Evolutionary conservation across 257 asterid species (phyloP).

Genomic region (Fraxinus americana): DNA sequence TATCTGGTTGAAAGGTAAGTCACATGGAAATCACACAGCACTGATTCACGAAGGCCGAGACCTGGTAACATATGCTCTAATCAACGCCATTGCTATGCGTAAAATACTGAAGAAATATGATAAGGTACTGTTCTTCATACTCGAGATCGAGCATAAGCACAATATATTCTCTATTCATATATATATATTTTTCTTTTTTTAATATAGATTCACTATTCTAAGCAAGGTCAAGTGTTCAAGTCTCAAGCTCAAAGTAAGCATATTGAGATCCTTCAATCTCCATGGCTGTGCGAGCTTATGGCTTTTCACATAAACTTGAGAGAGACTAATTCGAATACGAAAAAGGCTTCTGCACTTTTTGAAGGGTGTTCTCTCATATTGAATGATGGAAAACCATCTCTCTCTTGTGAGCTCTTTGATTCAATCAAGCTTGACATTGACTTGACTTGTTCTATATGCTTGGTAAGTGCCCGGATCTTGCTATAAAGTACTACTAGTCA

Average conservation of each 20-base stretch:
- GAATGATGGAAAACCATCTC: conserved; percentile 68
- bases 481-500: background rate
- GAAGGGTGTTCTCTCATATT: conserved; percentile 68
- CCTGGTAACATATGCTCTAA: conserved; percentile 74
- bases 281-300: conserved; percentile 93
- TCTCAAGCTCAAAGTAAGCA: conserved; percentile 78
- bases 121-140: conserved; percentile 42
- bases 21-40: conserved; percentile 53
- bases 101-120: conserved; percentile 96
- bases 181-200: background rate
- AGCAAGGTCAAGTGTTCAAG: conserved; percentile 95
- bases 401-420: conserved; percentile 74
- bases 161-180: background rate
- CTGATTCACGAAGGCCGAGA: conserved; percentile 81
- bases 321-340: conserved; percentile 35
- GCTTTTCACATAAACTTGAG: conserved; percentile 80
- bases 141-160: background rate
- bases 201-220: conserved; percentile 77
- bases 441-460: conserved; percentile 90
- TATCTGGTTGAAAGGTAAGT: conserved; percentile 63
- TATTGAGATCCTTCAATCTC: conserved; percentile 94
- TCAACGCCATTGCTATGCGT: conserved; percentile 88
- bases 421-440: conserved; percentile 77
- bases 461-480: conserved; percentile 58
- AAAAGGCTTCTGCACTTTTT: conserved; percentile 48